A percentile compares a stretch with the other conserved stretches of the same genome.
Conservation (phyloP, 495 filamentous ascomycete genomes). For the Talaromyces liani region DNA sequence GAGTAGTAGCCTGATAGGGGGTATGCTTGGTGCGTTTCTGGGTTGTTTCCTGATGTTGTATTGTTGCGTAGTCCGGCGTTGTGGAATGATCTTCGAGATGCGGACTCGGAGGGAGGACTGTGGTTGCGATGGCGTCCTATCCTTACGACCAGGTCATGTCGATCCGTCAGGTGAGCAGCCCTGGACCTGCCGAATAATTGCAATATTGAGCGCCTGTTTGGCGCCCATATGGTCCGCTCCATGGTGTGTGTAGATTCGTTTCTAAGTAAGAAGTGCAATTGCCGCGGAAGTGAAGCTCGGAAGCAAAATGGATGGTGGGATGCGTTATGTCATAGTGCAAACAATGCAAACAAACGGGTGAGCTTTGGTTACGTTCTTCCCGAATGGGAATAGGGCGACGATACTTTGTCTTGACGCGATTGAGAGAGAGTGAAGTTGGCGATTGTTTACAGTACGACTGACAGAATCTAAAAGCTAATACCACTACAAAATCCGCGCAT, state of each 20-base stretch:
- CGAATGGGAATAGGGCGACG: neutral
- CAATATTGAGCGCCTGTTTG: neutral
- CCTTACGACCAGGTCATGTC: neutral
- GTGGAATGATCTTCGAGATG: neutral
- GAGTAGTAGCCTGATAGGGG: conserved; percentile 38
- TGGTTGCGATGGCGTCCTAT: neutral
- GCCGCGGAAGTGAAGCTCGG: neutral
- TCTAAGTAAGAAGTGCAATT: neutral
- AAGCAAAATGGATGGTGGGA: conserved; percentile 3
- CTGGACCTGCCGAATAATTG: neutral
- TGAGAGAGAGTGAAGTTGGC: neutral
- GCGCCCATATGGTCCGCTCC: neutral
- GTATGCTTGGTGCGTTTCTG: conserved; percentile 21
- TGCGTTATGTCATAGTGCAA: conserved; percentile 34
- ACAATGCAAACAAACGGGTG: conserved; percentile 29
- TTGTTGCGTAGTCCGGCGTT: neutral
- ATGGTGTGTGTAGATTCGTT: neutral
- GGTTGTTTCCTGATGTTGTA: neutral
- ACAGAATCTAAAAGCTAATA: neutral
- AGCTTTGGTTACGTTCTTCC: conserved; percentile 2
- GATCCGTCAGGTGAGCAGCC: neutral
- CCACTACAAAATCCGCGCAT: neutral
- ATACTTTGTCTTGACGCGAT: neutral
- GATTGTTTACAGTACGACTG: neutral
- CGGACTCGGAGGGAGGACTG: neutral